phyloP scores from a whole-genome alignment of 2,329 filamentous ascomycete genomes.

The Blastomyces percursus region DNA sequence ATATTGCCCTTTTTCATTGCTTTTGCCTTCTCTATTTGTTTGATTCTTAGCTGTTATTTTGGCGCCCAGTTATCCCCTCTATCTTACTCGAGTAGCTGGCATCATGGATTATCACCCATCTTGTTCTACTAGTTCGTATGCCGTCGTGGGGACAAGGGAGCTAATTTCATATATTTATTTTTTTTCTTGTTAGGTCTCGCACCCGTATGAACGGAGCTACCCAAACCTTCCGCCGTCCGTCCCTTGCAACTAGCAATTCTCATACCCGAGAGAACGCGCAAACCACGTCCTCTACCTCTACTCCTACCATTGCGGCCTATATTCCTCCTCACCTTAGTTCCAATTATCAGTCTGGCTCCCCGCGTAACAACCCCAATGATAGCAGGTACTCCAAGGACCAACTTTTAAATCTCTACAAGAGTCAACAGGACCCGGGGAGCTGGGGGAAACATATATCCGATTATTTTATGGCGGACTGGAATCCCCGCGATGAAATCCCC shows the following conservation, averaged over 20 bases:
- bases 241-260: constrained; percentile 46
- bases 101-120: neutral
- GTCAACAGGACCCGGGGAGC: constrained; percentile 43
- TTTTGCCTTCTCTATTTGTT: neutral
- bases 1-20: constrained; percentile 15
- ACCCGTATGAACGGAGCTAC: constrained; percentile 53
- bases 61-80: neutral
- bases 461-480: constrained; percentile 68
- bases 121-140: neutral
- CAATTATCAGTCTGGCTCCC: constrained; percentile 34
- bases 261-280: constrained; percentile 35
- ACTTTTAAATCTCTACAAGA: constrained; percentile 61
- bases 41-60: neutral
- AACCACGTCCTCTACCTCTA: constrained; percentile 29
- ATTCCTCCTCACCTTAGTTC: constrained; percentile 51
- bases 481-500: constrained; percentile 60
- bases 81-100: neutral
- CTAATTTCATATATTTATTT: neutral
- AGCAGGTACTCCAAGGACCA: constrained; percentile 68
- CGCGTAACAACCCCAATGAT: constrained; percentile 45
- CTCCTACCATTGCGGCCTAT: constrained; percentile 40
- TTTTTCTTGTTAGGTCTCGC: constrained; percentile 41
- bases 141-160: neutral
- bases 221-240: constrained; percentile 56
- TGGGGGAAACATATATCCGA: constrained; percentile 52